Percentiles rank a stretch among this genome's conserved stretches.
Conservation (phyloP, 2,329 filamentous ascomycete species). For the Calcarisporium arbuscula region DNA sequence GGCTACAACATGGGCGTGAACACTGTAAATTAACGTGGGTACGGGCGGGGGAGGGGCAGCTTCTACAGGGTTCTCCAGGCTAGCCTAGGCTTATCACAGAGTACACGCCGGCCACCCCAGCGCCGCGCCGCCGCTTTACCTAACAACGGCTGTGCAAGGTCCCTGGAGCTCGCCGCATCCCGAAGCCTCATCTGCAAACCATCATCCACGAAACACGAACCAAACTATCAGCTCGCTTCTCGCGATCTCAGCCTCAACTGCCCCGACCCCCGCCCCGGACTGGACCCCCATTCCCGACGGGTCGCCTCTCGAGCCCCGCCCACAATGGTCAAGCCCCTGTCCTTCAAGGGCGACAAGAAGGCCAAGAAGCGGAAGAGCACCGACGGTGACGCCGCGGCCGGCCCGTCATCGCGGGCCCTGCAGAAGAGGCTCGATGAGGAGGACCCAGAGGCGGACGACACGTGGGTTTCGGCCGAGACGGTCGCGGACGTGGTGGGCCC, state of each 20-base stretch:
- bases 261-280: no score
- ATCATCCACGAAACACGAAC: no score
- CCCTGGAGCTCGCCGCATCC: slow-evolving; percentile 28
- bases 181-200: no score
- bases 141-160: slow-evolving; percentile 18
- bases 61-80: no score
- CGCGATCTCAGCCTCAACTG: no score
- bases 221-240: no score
- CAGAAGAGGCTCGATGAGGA: slow-evolving; percentile 18
- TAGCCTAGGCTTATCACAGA: not conserved
- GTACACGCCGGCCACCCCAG: not conserved
- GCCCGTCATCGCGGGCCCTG: slow-evolving; percentile 13
- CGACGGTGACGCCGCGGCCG: slow-evolving; percentile 31
- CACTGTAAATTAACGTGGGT: no score
- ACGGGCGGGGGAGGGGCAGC: slow-evolving; percentile 6
- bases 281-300: no score
- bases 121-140: slow-evolving; percentile 12
- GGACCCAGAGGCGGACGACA: slow-evolving; percentile 61
- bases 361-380: slow-evolving; percentile 82
- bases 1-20: no score
- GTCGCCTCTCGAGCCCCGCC: no score
- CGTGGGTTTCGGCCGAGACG: slow-evolving; percentile 81
- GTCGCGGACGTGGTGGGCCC: slow-evolving; percentile 73
- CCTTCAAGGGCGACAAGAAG: slow-evolving; percentile 98
- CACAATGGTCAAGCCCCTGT: slow-evolving; percentile 78